These are phyloP conservation scores for Cladosporium sp. DNA, from an alignment of 2,329 filamentous ascomycete genomes.

Conservation along the genomic window DNA sequence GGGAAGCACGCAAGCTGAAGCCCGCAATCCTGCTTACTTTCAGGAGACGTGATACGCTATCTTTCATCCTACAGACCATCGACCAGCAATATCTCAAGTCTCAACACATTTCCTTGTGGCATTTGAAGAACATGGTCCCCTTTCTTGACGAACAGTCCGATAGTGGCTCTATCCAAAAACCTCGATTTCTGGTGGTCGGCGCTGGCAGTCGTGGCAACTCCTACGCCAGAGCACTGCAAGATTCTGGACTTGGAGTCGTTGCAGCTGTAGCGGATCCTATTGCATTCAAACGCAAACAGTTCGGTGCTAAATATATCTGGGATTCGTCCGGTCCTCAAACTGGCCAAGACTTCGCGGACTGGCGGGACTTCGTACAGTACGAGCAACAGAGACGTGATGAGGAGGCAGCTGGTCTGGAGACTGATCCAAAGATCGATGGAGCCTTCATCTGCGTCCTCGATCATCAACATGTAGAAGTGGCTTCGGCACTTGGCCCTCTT, in stretches of 20 bases:
- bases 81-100: neutral
- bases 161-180: neutral
- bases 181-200: slow-evolving; percentile 74
- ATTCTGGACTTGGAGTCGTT: slow-evolving; percentile 67
- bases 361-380: slow-evolving; percentile 74
- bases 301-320: slow-evolving; percentile 76
- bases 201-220: slow-evolving; percentile 76
- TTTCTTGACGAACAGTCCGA: neutral
- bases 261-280: slow-evolving; percentile 80
- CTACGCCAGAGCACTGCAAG: slow-evolving; percentile 69
- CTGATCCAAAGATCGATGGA: slow-evolving; percentile 50
- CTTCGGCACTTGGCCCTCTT: slow-evolving; percentile 68
- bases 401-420: slow-evolving; percentile 46
- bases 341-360: slow-evolving; percentile 67
- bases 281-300: slow-evolving; percentile 69
- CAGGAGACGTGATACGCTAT: slow-evolving; percentile 1
- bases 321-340: slow-evolving; percentile 48
- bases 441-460: slow-evolving; percentile 78
- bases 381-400: slow-evolving; percentile 63
- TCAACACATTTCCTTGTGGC: neutral
- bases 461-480: slow-evolving; percentile 81
- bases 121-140: neutral
- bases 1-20: neutral
- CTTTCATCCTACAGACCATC: neutral
- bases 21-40: slow-evolving; percentile 3